Percentiles rank a stretch among this genome's conserved stretches.
phyloP scores from a whole-genome alignment of 495 filamentous ascomycete genomes.

The Opeltia flavorubescens region DNA sequence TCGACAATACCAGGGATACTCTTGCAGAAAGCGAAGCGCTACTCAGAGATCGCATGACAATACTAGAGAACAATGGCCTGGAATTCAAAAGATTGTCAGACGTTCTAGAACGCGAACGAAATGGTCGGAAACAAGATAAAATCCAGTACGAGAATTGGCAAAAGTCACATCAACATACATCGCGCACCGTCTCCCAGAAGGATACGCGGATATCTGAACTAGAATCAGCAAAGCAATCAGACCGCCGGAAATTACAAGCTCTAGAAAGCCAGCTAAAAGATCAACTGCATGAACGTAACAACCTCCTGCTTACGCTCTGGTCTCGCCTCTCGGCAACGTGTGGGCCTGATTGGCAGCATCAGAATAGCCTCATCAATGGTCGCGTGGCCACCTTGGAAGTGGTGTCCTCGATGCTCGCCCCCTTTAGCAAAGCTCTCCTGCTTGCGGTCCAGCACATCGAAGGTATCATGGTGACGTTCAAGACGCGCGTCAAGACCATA shows the following conservation, averaged over 20 bases:
- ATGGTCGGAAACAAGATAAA: constrained; percentile 69
- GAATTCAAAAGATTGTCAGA: constrained; percentile 77
- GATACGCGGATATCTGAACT: constrained; percentile 75
- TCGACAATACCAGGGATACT: constrained; percentile 60
- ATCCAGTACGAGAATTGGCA: constrained; percentile 76
- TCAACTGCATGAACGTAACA: constrained; percentile 79
- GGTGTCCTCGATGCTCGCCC: constrained; percentile 57
- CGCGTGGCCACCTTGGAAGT: constrained; percentile 71
- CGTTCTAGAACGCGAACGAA: constrained; percentile 80
- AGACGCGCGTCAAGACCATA: constrained; percentile 60
- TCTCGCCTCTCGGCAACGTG: constrained; percentile 74
- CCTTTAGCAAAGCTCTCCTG: constrained; percentile 78
- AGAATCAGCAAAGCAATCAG: constrained; percentile 55
- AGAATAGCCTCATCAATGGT: constrained; percentile 78
- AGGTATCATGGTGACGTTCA: constrained; percentile 65
- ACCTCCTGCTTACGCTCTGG: constrained; percentile 74
- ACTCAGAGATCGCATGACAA: constrained; percentile 75
- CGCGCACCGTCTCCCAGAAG: constrained; percentile 65
- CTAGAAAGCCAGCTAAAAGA: constrained; percentile 72
- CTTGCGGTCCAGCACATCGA: constrained; percentile 82
- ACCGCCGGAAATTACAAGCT: constrained; percentile 55
- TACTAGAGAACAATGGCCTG: constrained; percentile 80
- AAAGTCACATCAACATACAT: constrained; percentile 71
- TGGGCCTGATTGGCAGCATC: constrained; percentile 80
- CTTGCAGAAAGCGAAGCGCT: constrained; percentile 77